Conservation (phyloP, 2,329 filamentous ascomycete genomes). For the Penicillium sp. region DNA sequence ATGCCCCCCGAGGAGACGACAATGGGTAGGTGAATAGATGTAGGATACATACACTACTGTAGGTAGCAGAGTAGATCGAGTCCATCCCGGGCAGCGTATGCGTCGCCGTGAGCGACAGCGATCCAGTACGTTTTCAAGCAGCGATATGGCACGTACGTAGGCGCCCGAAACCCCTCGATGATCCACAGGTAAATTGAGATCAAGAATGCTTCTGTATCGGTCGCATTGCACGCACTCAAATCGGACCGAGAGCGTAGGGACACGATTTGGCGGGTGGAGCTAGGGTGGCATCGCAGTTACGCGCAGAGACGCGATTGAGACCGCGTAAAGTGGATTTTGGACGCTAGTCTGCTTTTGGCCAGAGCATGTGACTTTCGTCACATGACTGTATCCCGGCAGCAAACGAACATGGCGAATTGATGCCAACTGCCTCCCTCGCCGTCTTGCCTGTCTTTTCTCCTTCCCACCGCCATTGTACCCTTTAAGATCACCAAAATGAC, state of each 20-base stretch:
- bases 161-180: constrained; percentile 10
- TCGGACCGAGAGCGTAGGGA: constrained; percentile 26
- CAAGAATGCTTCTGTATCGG: constrained; percentile 11
- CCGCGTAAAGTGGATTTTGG: constrained; percentile 42
- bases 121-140: constrained; percentile 26
- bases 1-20: not conserved
- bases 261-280: constrained; percentile 29
- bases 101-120: constrained; percentile 20
- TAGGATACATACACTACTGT: constrained; percentile 56
- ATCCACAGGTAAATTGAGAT: constrained; percentile 13
- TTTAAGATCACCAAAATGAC: constrained; percentile 40
- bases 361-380: constrained; percentile 18
- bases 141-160: constrained; percentile 17
- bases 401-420: constrained; percentile 30
- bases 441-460: constrained; percentile 20
- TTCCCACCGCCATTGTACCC: constrained; percentile 15
- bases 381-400: constrained; percentile 13
- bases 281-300: constrained; percentile 27
- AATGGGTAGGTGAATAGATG: no score
- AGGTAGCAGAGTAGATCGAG: constrained; percentile 62
- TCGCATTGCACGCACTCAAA: constrained; percentile 18
- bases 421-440: constrained; percentile 29
- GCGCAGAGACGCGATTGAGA: constrained; percentile 35
- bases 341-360: constrained; percentile 26
- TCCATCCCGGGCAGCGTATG: constrained; percentile 36